phyloP scores from a whole-genome alignment of 257 asterid genomes.

The Voacanga thouarsii region DNA sequence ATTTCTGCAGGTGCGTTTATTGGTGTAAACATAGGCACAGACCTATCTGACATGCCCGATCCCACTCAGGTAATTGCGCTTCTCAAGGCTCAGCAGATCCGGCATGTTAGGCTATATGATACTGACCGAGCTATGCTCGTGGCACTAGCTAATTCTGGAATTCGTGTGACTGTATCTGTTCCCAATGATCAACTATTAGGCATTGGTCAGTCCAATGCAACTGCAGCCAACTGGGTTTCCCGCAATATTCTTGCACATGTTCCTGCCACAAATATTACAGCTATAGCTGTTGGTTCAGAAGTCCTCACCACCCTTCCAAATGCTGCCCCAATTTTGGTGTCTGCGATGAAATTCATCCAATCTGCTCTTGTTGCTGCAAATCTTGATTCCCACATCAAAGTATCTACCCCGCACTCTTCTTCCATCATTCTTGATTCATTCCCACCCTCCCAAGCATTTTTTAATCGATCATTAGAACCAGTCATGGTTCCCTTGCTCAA shows the following conservation, averaged over 20 bases:
- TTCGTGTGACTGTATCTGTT: constrained; percentile 63
- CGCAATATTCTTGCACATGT: constrained; percentile 63
- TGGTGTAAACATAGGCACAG: constrained; percentile 81
- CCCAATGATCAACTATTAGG: constrained; percentile 84
- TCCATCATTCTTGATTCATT: constrained; percentile 81
- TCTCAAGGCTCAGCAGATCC: constrained; percentile 78
- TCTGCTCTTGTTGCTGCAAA: constrained; percentile 84
- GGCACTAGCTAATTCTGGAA: constrained; percentile 79
- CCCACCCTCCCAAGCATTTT: constrained; percentile 95
- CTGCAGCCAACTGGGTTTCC: constrained; percentile 89
- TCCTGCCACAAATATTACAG: constrained; percentile 84
- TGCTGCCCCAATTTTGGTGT: constrained; percentile 71
- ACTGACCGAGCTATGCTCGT: constrained; percentile 66
- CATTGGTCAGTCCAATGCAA: constrained; percentile 79
- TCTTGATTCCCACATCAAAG: constrained; percentile 67
- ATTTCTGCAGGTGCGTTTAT: constrained; percentile 55
- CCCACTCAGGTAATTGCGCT: constrained; percentile 85
- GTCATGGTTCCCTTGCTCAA: constrained; percentile 77
- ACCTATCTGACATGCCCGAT: constrained; percentile 77
- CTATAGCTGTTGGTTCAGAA: constrained; percentile 82
- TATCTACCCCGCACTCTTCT: constrained; percentile 79
- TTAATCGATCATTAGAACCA: constrained; percentile 70
- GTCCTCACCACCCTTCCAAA: constrained; percentile 71
- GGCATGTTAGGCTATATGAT: constrained; percentile 65
- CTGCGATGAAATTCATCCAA: constrained; percentile 70